phyloP scores from a whole-genome alignment of 75 land plant genomes.

The Picea sitchensis region DNA sequence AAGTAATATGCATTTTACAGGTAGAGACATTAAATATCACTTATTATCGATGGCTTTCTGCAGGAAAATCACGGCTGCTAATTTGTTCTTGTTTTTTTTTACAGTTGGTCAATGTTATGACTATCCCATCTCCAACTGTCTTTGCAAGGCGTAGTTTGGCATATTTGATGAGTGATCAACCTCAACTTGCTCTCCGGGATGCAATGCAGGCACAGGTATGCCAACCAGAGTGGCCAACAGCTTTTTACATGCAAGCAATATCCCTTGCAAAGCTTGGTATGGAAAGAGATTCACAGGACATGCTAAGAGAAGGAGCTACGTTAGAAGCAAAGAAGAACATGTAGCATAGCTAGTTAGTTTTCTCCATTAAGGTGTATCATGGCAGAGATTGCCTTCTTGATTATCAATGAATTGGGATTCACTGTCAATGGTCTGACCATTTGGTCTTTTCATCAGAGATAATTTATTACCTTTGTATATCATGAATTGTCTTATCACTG shows the following conservation, averaged over 20 bases:
- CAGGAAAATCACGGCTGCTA: too few relatives aligned
- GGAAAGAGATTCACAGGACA: slow-evolving; percentile 91
- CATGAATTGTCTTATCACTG: slow-evolving; percentile 1
- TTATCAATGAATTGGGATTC: neutral
- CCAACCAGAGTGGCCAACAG: slow-evolving; percentile 94
- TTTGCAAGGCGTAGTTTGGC: slow-evolving; percentile 76
- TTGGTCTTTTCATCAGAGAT: neutral
- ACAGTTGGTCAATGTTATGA: slow-evolving; percentile 79
- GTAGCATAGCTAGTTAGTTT: slow-evolving; percentile 33
- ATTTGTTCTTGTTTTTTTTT: slow-evolving; percentile 2
- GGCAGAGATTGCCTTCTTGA: neutral
- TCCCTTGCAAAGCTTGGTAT: slow-evolving; percentile 90
- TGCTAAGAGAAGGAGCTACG: slow-evolving; percentile 87
- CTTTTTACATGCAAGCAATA: slow-evolving; percentile 91
- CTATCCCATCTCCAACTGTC: slow-evolving; percentile 87
- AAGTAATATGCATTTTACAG: too few relatives aligned
- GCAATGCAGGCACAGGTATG: slow-evolving; percentile 98
- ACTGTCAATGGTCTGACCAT: neutral
- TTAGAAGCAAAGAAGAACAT: slow-evolving; percentile 65
- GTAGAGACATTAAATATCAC: too few relatives aligned
- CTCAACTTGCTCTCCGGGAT: slow-evolving; percentile 89
- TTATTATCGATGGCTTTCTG: too few relatives aligned
- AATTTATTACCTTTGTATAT: slow-evolving; percentile 11
- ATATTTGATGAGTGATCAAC: slow-evolving; percentile 75
- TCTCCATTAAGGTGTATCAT: neutral